phyloP scores from a whole-genome alignment of 176 grass and related monocot species.

The Ensete glaucum region DNA sequence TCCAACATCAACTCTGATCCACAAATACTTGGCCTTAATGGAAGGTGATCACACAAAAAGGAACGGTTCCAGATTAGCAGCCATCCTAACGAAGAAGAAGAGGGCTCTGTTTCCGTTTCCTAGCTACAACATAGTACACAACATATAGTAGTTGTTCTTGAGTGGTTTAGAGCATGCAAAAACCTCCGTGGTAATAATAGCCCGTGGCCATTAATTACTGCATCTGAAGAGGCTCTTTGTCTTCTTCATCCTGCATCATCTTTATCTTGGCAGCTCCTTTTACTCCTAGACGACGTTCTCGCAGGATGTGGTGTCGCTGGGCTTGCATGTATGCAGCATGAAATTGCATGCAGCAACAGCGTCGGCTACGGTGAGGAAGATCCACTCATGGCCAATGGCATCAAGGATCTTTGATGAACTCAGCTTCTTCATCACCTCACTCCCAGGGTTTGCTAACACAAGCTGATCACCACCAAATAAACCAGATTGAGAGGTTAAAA shows the following conservation, averaged over 20 bases:
- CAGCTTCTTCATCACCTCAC: constrained; percentile 18
- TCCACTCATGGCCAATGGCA: constrained; percentile 11
- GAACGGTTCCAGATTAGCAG: background rate
- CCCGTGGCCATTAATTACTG: no score
- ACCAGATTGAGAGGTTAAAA: background rate
- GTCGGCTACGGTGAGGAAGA: constrained; percentile 5
- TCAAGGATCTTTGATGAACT: constrained; percentile 9
- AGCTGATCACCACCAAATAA: background rate
- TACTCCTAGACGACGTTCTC: background rate
- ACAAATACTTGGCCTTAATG: background rate
- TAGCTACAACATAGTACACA: no score
- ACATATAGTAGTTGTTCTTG: no score
- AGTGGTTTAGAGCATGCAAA: no score
- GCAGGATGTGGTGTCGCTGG: background rate
- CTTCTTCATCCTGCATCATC: background rate
- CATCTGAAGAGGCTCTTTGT: no score
- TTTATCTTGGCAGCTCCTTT: background rate
- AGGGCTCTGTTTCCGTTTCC: no score
- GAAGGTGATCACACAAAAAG: background rate
- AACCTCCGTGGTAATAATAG: no score
- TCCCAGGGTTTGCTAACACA: constrained; percentile 16
- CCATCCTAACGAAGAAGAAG: no score
- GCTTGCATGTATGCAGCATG: constrained; percentile 2
- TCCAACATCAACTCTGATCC: background rate
- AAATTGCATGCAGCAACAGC: background rate